A percentile compares a stretch with the other conserved stretches of the same genome.
phyloP scores from a whole-genome alignment of 208 protist species.

The Leishmania guyanensis region DNA sequence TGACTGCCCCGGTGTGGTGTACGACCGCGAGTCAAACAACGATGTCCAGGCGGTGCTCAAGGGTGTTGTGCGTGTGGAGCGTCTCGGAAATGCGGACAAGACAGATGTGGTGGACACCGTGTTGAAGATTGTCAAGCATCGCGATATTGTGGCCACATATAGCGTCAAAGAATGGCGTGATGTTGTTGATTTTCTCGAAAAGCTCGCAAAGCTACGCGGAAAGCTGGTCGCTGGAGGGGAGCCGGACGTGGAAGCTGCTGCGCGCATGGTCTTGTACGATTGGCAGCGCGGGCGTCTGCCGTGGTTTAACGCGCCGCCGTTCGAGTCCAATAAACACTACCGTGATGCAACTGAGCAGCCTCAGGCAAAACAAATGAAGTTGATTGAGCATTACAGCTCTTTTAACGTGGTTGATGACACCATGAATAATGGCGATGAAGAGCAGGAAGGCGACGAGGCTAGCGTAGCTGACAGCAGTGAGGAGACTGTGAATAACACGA shows the following conservation, averaged over 20 bases:
- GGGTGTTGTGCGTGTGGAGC: slow-evolving; percentile 96
- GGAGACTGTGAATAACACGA: neutral
- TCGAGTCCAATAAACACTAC: slow-evolving; percentile 89
- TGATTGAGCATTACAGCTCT: slow-evolving; percentile 84
- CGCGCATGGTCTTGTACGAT: slow-evolving; percentile 98
- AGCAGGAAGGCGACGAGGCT: slow-evolving; percentile 17
- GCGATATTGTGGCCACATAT: slow-evolving; percentile 97
- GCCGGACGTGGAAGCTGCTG: slow-evolving; percentile 93
- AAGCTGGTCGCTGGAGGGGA: slow-evolving; percentile 96
- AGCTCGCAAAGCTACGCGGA: slow-evolving; percentile 93
- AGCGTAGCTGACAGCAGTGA: slow-evolving; percentile 29
- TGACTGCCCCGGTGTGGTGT: slow-evolving; percentile 99
- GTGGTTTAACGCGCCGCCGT: slow-evolving; percentile 95
- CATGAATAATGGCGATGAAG: slow-evolving; percentile 49
- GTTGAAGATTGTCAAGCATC: slow-evolving; percentile 94
- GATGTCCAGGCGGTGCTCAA: slow-evolving; percentile 98
- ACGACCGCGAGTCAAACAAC: slow-evolving; percentile 92
- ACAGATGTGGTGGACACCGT: slow-evolving; percentile 95
- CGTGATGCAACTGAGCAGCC: slow-evolving; percentile 70
- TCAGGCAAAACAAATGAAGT: slow-evolving; percentile 82
- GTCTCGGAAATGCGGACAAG: slow-evolving; percentile 91
- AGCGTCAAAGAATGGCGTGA: slow-evolving; percentile 93
- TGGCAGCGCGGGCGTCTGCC: slow-evolving; percentile 97
- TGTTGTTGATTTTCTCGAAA: slow-evolving; percentile 96
- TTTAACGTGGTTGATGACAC: slow-evolving; percentile 87